Conservation (phyloP, 1,284 basidiomycete species). For the Gymnopus androsaceus region DNA sequence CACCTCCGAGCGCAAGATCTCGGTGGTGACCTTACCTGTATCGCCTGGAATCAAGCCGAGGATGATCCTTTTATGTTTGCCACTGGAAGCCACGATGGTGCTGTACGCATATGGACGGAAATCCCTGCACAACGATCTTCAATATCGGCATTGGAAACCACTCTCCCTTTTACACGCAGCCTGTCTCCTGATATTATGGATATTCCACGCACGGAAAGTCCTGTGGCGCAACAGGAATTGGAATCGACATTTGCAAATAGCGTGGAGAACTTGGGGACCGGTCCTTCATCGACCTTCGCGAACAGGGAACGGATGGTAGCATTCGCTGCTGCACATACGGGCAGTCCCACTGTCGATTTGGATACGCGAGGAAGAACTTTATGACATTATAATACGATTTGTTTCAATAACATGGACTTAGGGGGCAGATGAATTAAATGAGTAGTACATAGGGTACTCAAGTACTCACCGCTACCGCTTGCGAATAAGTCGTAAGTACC, state of each 20-base stretch:
- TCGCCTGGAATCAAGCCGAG: conserved; percentile 73
- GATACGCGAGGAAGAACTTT: too few relatives aligned
- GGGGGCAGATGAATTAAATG: too few relatives aligned
- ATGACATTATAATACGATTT: too few relatives aligned
- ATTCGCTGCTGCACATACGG: conserved; percentile 9
- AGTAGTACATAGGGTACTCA: too few relatives aligned
- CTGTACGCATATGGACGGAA: conserved; percentile 68
- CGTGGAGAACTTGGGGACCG: conserved; percentile 6
- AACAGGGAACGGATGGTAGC: conserved; percentile 14
- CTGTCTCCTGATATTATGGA: conserved; percentile 21
- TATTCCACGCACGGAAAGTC: conserved; percentile 25
- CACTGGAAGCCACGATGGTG: conserved; percentile 75
- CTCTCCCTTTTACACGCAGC: conserved; percentile 18
- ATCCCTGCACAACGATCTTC: too few relatives aligned
- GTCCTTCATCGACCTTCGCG: not conserved
- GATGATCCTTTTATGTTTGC: conserved; percentile 77
- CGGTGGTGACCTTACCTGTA: conserved; percentile 70
- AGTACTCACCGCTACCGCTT: too few relatives aligned
- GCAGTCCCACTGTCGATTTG: too few relatives aligned
- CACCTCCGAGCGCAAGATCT: conserved; percentile 61
- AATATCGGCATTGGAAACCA: not conserved
- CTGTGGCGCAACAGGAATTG: conserved; percentile 23
- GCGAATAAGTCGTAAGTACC: too few relatives aligned
- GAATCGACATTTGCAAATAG: conserved; percentile 14
- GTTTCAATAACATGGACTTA: too few relatives aligned